phyloP scores from a whole-genome alignment of 2,329 filamentous ascomycete species.

The Monosporascus sp. region DNA sequence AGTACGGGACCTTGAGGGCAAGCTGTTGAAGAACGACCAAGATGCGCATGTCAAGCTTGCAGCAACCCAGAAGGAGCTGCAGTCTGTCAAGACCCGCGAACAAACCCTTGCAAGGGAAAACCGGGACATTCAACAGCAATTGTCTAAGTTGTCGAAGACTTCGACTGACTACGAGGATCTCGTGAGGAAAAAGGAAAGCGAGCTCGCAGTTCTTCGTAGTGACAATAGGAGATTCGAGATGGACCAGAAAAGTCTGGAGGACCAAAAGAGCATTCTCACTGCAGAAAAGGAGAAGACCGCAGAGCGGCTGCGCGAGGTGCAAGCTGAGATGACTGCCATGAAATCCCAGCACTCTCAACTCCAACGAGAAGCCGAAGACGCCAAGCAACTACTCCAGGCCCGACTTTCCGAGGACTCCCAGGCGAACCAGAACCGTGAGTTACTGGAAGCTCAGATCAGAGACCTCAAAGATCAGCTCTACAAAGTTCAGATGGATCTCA shows the following conservation, averaged over 20 bases:
- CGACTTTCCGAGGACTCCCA: conserved; percentile 87
- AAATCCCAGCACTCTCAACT: conserved; percentile 78
- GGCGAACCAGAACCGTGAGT: conserved; percentile 71
- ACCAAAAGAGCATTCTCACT: conserved; percentile 67
- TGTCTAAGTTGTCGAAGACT: conserved; percentile 81
- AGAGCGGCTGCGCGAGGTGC: conserved; percentile 71
- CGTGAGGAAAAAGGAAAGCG: conserved; percentile 88
- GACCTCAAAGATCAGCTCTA: conserved; percentile 84
- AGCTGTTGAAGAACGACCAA: conserved; percentile 79
- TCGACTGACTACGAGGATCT: conserved; percentile 95
- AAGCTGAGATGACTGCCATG: conserved; percentile 83
- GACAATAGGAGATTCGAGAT: conserved; percentile 80
- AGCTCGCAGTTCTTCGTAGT: conserved; percentile 75
- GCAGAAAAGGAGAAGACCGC: conserved; percentile 76
- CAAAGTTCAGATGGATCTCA: conserved; percentile 80
- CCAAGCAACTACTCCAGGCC: conserved; percentile 78
- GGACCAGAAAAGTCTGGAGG: conserved; percentile 72
- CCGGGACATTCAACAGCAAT: conserved; percentile 73
- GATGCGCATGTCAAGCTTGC: conserved; percentile 83
- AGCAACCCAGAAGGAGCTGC: conserved; percentile 72
- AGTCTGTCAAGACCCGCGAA: conserved; percentile 67
- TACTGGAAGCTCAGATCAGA: conserved; percentile 81
- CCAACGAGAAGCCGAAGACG: conserved; percentile 83
- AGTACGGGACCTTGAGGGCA: conserved; percentile 77
- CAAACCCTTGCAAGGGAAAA: conserved; percentile 77